Evolutionary conservation across 257 asterid species (phyloP).

Genomic region (Scutellaria galericulata): DNA sequence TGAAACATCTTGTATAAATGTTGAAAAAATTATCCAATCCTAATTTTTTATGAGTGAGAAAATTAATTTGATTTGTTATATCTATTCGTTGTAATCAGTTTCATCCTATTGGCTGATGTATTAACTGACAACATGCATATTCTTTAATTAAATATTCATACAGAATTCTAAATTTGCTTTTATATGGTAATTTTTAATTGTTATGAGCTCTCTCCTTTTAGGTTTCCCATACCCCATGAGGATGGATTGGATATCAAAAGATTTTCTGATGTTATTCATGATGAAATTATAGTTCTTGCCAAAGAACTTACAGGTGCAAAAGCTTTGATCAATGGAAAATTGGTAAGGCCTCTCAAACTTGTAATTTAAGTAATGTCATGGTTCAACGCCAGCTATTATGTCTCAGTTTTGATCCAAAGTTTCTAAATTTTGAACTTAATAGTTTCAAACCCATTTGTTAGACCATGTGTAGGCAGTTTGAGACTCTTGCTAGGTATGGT

Average conservation of each 20-base stretch:
- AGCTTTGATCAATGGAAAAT: slow-evolving; percentile 77
- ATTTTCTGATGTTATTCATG: slow-evolving; percentile 67
- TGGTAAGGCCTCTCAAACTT: slow-evolving; percentile 54
- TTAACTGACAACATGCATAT: slow-evolving; percentile 8
- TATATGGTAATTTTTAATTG: slow-evolving; percentile 22
- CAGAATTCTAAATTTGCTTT: slow-evolving; percentile 14
- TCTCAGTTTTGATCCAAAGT: slow-evolving; percentile 22
- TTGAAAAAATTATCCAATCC: slow-evolving; percentile 2
- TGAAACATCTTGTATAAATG: slow-evolving; percentile 23
- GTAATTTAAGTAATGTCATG: slow-evolving; percentile 21
- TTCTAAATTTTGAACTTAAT: neutral
- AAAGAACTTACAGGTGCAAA: slow-evolving; percentile 74
- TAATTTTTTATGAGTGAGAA: neutral
- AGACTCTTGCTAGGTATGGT: slow-evolving; percentile 17
- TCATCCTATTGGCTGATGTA: slow-evolving; percentile 29
- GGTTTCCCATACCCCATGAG: slow-evolving; percentile 68
- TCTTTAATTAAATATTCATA: neutral
- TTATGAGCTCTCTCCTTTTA: slow-evolving; percentile 39
- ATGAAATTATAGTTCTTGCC: slow-evolving; percentile 64
- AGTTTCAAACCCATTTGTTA: slow-evolving; percentile 17
- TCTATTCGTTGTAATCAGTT: slow-evolving; percentile 5
- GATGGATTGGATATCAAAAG: slow-evolving; percentile 48
- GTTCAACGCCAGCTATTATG: slow-evolving; percentile 17
- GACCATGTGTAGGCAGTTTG: slow-evolving; percentile 5
- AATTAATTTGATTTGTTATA: neutral